These are phyloP conservation scores for Aspergillus candidus DNA, from an alignment of 2,329 filamentous ascomycete genomes.

Conservation along the genomic window DNA sequence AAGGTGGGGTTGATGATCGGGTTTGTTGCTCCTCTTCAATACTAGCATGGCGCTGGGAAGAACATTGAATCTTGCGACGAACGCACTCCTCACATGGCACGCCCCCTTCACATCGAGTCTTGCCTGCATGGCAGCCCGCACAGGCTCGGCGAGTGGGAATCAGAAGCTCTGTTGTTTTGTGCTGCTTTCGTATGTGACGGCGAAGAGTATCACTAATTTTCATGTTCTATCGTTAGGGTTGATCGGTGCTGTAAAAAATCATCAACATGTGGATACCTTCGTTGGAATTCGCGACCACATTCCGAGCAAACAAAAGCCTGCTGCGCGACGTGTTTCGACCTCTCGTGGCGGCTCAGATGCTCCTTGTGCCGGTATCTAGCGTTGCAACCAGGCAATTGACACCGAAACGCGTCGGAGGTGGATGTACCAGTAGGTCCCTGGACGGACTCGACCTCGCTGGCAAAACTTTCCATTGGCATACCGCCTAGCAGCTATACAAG, in stretches of 20 bases:
- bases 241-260: neutral
- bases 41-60: conserved; percentile 6
- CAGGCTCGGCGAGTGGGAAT: conserved; percentile 14
- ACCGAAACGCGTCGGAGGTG: conserved; percentile 6
- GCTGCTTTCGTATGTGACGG: conserved; percentile 18
- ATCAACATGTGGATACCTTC: conserved; percentile 12
- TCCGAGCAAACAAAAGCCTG: conserved; percentile 11
- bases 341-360: conserved; percentile 20
- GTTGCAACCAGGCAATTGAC: conserved; percentile 13
- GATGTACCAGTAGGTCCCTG: neutral
- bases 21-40: neutral
- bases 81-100: conserved; percentile 14
- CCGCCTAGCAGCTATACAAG: too few relatives aligned
- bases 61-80: conserved; percentile 14
- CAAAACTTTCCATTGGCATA: too few relatives aligned
- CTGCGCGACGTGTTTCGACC: conserved; percentile 10
- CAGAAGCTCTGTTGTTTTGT: conserved; percentile 8
- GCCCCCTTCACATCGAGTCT: conserved; percentile 17
- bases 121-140: conserved; percentile 11
- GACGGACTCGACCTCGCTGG: too few relatives aligned
- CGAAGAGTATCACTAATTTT: conserved; percentile 22
- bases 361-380: conserved; percentile 21
- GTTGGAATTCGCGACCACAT: conserved; percentile 12
- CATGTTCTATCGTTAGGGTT: neutral
- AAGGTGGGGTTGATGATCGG: conserved; percentile 3